Evolutionary conservation across 495 filamentous ascomycete genomes (phyloP).

Genomic region (Penicillium taxi): DNA sequence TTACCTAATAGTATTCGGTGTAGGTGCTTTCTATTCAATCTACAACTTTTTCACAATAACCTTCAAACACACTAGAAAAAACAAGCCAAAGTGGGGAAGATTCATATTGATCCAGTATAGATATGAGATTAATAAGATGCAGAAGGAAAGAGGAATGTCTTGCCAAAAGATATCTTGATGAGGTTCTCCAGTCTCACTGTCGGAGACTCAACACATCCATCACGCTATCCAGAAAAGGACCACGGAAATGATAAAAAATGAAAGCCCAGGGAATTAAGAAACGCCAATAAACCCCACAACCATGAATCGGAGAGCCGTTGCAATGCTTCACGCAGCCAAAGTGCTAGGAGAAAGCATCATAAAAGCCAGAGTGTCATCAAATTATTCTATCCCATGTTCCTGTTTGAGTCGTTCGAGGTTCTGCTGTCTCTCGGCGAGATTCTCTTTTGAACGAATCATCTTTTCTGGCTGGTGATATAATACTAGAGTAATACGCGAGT

Average conservation of each 20-base stretch:
- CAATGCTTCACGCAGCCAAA: slow-evolving; percentile 31
- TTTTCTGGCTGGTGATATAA: slow-evolving; percentile 98
- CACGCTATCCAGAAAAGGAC: too few species aligned
- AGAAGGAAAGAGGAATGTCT: slow-evolving; percentile 12
- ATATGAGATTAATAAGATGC: slow-evolving; percentile 5
- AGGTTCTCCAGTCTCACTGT: slow-evolving; percentile 2
- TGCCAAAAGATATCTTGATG: slow-evolving; percentile 4
- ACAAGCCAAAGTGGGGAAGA: slow-evolving; percentile 4
- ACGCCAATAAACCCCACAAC: slow-evolving; percentile 34
- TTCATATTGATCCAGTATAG: slow-evolving; percentile 1
- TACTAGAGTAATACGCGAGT: slow-evolving; percentile 46
- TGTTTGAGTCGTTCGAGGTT: slow-evolving; percentile 97
- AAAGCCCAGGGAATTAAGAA: slow-evolving; percentile 23
- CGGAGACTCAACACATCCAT: neutral
- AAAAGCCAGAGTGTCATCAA: slow-evolving; percentile 26
- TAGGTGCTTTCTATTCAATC: too few species aligned
- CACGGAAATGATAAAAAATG: slow-evolving; percentile 2
- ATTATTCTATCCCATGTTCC: slow-evolving; percentile 97
- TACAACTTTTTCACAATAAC: too few species aligned
- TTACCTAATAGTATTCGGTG: too few species aligned
- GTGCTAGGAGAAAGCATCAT: slow-evolving; percentile 34
- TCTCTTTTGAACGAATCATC: slow-evolving; percentile 87
- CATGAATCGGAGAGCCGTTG: slow-evolving; percentile 28
- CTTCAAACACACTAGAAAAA: too few species aligned
- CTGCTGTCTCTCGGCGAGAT: slow-evolving; percentile 87